Base-by-base conservation (phyloP, 2,329 filamentous ascomycete genomes). In the Fusarium cicatricum region DNA sequence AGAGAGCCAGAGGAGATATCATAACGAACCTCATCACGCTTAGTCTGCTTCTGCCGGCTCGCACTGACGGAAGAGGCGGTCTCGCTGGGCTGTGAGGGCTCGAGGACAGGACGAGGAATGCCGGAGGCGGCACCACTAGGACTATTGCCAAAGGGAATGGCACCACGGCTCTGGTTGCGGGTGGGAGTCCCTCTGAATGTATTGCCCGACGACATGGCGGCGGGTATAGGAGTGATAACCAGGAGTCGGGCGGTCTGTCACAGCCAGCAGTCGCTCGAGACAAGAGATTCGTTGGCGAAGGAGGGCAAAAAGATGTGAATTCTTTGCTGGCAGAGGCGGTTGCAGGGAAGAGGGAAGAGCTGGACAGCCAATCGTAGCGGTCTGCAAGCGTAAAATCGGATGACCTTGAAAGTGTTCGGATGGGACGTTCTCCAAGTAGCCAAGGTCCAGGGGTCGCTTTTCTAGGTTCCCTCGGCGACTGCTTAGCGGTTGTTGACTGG, bases 11-110 rank as follows among this genome's bases (percentile, higher is more conserved):
- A 31, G 45, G 38, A 26, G 34, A 54, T 58, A 52, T 51, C 28
- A 48, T 42, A 62, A 80, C 85, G 71, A 82, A 99, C 95, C 90
- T 99, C 95, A 88, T 99, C 95, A 77, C 93, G 89, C 81, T 98
- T 98, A 67, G 89, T 90, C 83, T 97, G 94, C 80, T 97, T 97
- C 77, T 95, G 91, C 72, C 95, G 88, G 77, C 94, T 98, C 68
- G 92, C 91, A 78, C 92, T 97, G 79, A 97, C 85, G 34, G 90
- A 88, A 50, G 91, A 90, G 62, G 73, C 77, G 52, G 77, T 65
- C 67, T 90, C 89, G 77, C 80, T 86, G 62, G 81, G 79, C 64
- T 82, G 78, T 38, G 59, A 32, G 17, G 57, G 52, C 44, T 92
- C 90, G 61, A 86, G 80, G 44, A 90, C 85, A 39, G 90, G 90